phyloP scores from a whole-genome alignment of 345 rosid species.

The Dipteronia sinensis region DNA sequence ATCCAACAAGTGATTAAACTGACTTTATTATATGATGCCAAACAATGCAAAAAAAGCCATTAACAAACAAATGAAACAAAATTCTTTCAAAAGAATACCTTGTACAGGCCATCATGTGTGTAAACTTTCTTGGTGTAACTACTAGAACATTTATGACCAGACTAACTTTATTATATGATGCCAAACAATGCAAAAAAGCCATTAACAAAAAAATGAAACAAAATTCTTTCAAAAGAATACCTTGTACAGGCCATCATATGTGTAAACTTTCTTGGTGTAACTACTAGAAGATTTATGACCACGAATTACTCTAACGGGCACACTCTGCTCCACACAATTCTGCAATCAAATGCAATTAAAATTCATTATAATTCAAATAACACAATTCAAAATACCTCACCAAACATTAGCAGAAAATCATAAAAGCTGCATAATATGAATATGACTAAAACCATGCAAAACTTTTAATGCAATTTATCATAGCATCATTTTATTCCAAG shows the following conservation, averaged over 20 bases:
- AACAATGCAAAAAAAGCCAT: neutral
- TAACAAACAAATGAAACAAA: neutral
- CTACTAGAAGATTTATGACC: slow-evolving; percentile 72
- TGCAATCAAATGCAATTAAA: slow-evolving; percentile 37
- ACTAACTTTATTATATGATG: neutral
- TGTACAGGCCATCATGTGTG: slow-evolving; percentile 91
- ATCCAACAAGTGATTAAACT: neutral
- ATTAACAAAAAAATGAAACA: neutral
- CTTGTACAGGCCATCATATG: slow-evolving; percentile 94
- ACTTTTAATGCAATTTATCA: no score
- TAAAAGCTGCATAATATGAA: neutral
- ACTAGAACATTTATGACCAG: slow-evolving; percentile 63
- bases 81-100: slow-evolving; percentile 41
- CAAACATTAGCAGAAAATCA: neutral
- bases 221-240: slow-evolving; percentile 31
- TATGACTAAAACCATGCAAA: no score
- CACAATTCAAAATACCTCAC: neutral
- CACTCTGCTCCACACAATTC: slow-evolving; percentile 64
- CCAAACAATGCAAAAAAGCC: neutral
- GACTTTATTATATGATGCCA: neutral
- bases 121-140: slow-evolving; percentile 76
- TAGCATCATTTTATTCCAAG: no score
- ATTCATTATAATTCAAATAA: neutral
- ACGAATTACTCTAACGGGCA: slow-evolving; percentile 84
- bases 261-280: slow-evolving; percentile 70